These are phyloP conservation scores for Ceratonia siliqua DNA, from an alignment of 306 rosid species.

Conservation along the genomic window DNA sequence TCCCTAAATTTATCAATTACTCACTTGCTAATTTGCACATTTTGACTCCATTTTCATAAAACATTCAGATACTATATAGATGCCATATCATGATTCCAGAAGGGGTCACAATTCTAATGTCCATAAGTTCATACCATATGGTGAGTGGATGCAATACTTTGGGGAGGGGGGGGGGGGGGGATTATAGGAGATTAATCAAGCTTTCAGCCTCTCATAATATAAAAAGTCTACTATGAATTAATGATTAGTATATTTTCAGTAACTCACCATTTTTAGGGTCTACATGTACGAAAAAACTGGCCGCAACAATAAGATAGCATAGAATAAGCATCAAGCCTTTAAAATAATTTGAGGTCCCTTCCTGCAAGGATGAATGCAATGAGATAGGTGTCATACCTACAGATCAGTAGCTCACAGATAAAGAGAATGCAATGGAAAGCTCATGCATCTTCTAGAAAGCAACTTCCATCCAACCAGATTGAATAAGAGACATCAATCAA, in stretches of 20 bases:
- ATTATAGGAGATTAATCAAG: conserved; percentile 7
- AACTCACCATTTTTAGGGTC: conserved; percentile 79
- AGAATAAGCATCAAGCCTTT: conserved; percentile 94
- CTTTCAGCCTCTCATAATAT: conserved; percentile 13
- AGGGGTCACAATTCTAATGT: not conserved
- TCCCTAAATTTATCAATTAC: not conserved
- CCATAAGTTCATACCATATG: conserved; percentile 13
- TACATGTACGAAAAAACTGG: conserved; percentile 88
- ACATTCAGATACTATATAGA: not conserved
- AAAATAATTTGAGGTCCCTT: conserved; percentile 89
- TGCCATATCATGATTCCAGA: not conserved
- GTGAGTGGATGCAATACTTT: too few relatives aligned
- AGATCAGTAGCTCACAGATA: not conserved
- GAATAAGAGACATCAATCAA: not conserved
- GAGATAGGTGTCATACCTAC: not conserved
- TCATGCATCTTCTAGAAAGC: not conserved
- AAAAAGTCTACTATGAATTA: not conserved
- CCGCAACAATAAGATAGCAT: conserved; percentile 93
- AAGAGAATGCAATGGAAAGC: conserved; percentile 1
- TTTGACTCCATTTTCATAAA: not conserved
- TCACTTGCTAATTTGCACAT: not conserved
- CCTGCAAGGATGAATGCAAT: conserved; percentile 53
- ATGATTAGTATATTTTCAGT: conserved; percentile 20
- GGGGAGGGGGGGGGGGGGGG: too few relatives aligned
- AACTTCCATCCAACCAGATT: conserved; percentile 12